These are phyloP conservation scores for Sutorius eximius DNA, from an alignment of 1,284 basidiomycete genomes.

Conservation along the genomic window DNA sequence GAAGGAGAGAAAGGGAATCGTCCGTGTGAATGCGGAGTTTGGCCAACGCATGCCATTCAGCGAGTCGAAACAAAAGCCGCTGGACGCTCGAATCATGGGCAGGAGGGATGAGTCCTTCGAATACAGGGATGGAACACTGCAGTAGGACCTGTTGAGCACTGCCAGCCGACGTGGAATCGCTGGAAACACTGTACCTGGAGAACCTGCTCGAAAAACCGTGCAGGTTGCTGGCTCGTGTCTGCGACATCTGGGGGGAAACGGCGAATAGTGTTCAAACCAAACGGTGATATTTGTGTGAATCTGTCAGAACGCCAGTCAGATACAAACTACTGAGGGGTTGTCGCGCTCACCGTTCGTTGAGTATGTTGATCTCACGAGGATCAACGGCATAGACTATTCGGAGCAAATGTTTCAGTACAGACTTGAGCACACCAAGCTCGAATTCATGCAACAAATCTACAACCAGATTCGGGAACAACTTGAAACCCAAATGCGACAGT, in stretches of 20 bases:
- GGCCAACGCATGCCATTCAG: constrained; percentile 5
- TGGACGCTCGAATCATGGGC: not conserved
- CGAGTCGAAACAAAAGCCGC: not conserved
- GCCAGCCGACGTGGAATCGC: not conserved
- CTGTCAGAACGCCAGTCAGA: not conserved
- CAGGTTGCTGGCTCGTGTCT: not conserved
- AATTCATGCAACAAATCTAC: not conserved
- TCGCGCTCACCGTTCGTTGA: not conserved
- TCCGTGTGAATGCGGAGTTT: not conserved
- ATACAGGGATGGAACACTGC: not conserved
- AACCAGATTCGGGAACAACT: not conserved
- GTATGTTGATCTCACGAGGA: not conserved
- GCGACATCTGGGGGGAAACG: not conserved
- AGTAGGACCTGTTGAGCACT: not conserved
- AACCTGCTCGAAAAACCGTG: not conserved
- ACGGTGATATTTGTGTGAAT: not conserved
- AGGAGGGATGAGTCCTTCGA: constrained; percentile 6
- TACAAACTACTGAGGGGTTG: too few relatives aligned
- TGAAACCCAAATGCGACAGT: not conserved
- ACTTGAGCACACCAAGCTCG: not conserved
- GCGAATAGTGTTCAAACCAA: not conserved
- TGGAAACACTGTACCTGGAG: not conserved
- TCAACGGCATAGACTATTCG: not conserved
- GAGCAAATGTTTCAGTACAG: too few relatives aligned
- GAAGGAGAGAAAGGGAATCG: not conserved